A percentile compares a stretch with the other conserved stretches of the same genome.
phyloP scores from a whole-genome alignment of 1,139 yeast species.

The Candida smagusa region DNA sequence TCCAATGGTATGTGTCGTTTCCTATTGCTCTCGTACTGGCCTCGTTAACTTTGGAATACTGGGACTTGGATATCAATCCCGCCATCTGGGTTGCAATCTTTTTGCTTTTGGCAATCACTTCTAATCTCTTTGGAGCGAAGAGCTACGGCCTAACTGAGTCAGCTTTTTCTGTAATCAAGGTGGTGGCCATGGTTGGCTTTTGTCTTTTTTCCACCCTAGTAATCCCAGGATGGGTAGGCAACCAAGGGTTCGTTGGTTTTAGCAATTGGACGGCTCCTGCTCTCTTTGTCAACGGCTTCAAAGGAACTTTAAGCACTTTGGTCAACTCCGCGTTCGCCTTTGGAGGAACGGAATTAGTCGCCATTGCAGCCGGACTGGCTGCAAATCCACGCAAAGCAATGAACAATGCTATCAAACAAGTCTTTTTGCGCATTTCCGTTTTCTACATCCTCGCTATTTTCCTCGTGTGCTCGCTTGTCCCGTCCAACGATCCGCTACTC shows the following conservation, averaged over 20 bases:
- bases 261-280: conserved; percentile 20
- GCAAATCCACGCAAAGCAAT: conserved; percentile 20
- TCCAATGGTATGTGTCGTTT: conserved; percentile 22
- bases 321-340: conserved; percentile 22
- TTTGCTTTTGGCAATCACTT: conserved; percentile 17
- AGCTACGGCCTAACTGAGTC: conserved; percentile 21
- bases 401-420: conserved; percentile 21
- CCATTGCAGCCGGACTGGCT: conserved; percentile 22
- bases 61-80: conserved; percentile 17
- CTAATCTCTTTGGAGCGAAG: conserved; percentile 18
- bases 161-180: conserved; percentile 18
- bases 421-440: conserved; percentile 21
- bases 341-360: conserved; percentile 24
- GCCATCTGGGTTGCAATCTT: conserved; percentile 23
- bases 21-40: conserved; percentile 23
- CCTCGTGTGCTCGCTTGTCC: conserved; percentile 20
- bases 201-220: conserved; percentile 19
- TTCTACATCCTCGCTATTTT: conserved; percentile 22
- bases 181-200: conserved; percentile 20
- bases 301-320: conserved; percentile 19
- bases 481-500: conserved; percentile 16
- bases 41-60: conserved; percentile 20
- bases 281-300: conserved; percentile 19
- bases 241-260: conserved; percentile 20
- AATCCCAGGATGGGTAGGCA: conserved; percentile 18